Evolutionary conservation across 2,329 filamentous ascomycete species (phyloP).

Genomic region (Diaporthe eres): DNA sequence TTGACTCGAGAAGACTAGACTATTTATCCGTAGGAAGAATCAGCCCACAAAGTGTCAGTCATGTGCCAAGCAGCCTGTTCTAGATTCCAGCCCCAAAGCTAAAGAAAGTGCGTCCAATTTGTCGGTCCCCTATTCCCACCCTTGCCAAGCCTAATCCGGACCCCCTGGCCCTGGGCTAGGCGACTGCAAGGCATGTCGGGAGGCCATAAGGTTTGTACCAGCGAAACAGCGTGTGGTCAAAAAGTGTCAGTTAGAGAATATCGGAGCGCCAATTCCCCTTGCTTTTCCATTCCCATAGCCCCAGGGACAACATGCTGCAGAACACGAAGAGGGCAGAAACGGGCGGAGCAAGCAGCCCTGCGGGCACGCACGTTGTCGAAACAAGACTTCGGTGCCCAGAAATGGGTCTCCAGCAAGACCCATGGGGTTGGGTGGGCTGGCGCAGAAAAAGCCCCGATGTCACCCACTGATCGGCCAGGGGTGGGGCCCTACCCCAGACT

Average conservation of each 20-base stretch:
- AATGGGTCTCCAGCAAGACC: conserved; percentile 23
- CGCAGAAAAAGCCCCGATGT: conserved; percentile 15
- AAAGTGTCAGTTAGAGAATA: neutral
- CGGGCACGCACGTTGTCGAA: conserved; percentile 7
- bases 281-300: too few relatives aligned
- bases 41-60: neutral
- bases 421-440: neutral
- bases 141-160: conserved; percentile 14
- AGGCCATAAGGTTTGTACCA: conserved; percentile 6
- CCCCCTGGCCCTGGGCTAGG: conserved; percentile 1
- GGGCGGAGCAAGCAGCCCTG: neutral
- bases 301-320: neutral
- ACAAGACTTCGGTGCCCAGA: conserved; percentile 32
- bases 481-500: conserved; percentile 13
- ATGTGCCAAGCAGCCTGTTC: conserved; percentile 5
- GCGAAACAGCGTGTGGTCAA: neutral
- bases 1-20: neutral
- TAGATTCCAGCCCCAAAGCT: conserved; percentile 13
- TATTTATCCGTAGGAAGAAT: neutral
- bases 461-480: conserved; percentile 17
- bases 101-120: conserved; percentile 2
- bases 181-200: neutral
- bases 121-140: neutral
- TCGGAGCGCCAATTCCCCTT: too few relatives aligned
- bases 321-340: too few relatives aligned